Base-by-base conservation (phyloP, 768 basidiomycete genomes). In the Amanita molliuscula region DNA sequence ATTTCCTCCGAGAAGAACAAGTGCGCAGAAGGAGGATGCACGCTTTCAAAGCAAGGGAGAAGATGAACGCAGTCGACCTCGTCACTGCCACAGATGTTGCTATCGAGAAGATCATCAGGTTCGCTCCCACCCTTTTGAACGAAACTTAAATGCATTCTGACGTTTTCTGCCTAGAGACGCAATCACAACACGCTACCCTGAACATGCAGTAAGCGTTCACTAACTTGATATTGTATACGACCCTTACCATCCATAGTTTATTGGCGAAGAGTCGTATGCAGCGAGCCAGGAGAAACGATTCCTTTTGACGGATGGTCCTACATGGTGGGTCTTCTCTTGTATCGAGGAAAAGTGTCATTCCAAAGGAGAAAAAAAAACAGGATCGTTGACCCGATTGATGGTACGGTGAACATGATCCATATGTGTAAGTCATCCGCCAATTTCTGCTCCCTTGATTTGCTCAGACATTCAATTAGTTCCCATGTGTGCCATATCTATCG, bases 191-290 rank as follows among this genome's bases (percentile, higher is more conserved):
- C 47, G 35, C 6, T 48, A 48, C n/a, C 47, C 47, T 28, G 47
- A 38, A 4, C 47, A 48, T 10, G 47, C 47, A n/a, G 47, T 48
- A 48, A 23, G 47, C 7, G 6, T 20, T 35, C 18, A 7, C 26
- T 9, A 5, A 7, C 53, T 57, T 10, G 26, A 6, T 26, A 2
- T 13, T 18, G 13, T n/a, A 16, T 21, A 15, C 21, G 15, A 3
- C 31, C n/a, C 21, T 45, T n/a, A 41, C 25, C 15, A 31, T 9
- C 16, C 4, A 6, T 40, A 61, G 59, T 61, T 59, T 44, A 59
- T 61, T 23, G 60, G 60, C 11, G 60, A 61, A 38, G 60, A 61
- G 51, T 61, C 58, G 13, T 61, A 61, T 52, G 50, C 58, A 20
- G 59, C 56, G 33, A 58, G 60, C 28, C 48, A 61, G 36, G 60